Conservation (phyloP, 78 protist species). For the Anaeramoeba flamelloides region DNA sequence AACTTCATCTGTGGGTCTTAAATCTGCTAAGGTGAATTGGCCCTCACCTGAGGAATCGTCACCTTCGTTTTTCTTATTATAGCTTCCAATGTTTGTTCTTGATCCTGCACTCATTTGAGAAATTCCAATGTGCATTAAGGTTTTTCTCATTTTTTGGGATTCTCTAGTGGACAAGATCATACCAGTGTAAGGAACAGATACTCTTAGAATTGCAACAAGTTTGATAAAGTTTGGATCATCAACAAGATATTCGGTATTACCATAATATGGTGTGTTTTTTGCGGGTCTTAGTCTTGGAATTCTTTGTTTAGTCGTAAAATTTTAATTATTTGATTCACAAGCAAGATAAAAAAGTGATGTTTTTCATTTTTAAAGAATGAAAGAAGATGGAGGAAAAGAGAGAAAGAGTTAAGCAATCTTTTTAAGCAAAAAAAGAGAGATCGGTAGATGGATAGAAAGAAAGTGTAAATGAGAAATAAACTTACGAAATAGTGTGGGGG, state of each 20-base stretch:
- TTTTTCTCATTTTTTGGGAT: not conserved
- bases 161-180: constrained; percentile 9
- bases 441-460: too few species aligned
- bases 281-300: constrained; percentile 6
- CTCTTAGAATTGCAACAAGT: constrained; percentile 8
- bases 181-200: constrained; percentile 14
- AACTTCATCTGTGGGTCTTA: constrained; percentile 3
- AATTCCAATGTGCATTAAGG: constrained; percentile 1
- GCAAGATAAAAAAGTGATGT: too few species aligned
- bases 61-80: not conserved
- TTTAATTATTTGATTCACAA: too few species aligned
- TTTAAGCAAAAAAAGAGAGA: too few species aligned
- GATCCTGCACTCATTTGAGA: constrained; percentile 12
- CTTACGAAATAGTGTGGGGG: constrained; percentile 18
- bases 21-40: constrained; percentile 3
- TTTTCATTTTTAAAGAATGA: too few species aligned
- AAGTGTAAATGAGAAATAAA: too few species aligned
- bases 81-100: constrained; percentile 4
- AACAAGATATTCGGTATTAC: not conserved
- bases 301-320: too few species aligned
- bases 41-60: not conserved
- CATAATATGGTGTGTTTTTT: not conserved
- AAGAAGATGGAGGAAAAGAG: too few species aligned
- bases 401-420: too few species aligned
- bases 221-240: constrained; percentile 1